Percentiles rank a stretch among this genome's conserved stretches.
These are phyloP conservation scores for Claviceps africana DNA, from an alignment of 2,329 filamentous ascomycete genomes.

Conservation along the genomic window DNA sequence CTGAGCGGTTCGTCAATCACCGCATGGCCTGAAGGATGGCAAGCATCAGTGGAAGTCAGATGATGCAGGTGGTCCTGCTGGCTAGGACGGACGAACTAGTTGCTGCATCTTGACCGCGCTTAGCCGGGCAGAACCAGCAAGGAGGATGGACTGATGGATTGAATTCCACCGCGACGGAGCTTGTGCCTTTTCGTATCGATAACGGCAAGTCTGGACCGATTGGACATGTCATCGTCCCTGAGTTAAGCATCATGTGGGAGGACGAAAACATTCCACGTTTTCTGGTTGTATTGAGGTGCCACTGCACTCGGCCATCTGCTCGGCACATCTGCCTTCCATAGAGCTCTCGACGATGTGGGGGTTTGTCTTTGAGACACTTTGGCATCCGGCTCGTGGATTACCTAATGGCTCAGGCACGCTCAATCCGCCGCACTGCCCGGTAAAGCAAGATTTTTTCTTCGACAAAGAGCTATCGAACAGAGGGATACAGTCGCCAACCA, in stretches of 20 bases:
- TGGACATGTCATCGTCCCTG: background rate
- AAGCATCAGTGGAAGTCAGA: background rate
- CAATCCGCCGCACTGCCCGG: no score
- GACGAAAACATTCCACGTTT: constrained; percentile 3
- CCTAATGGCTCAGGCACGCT: background rate
- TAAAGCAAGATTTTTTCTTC: background rate
- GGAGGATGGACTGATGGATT: background rate
- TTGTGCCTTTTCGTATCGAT: background rate
- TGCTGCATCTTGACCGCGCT: background rate
- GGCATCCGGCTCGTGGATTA: background rate
- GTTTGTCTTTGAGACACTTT: background rate
- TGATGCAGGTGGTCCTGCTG: background rate
- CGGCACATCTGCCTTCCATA: background rate
- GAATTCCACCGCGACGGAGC: background rate
- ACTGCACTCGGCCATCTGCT: background rate
- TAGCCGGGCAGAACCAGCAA: background rate
- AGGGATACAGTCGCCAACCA: background rate
- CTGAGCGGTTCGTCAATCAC: background rate
- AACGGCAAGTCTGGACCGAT: background rate
- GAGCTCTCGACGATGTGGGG: background rate
- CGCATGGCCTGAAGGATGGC: no score
- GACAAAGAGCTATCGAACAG: background rate
- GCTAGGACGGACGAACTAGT: background rate
- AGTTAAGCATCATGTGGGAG: background rate
- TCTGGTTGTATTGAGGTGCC: background rate